phyloP scores from a whole-genome alignment of 176 grass and related monocot genomes.

The Oryza glumipatula region DNA sequence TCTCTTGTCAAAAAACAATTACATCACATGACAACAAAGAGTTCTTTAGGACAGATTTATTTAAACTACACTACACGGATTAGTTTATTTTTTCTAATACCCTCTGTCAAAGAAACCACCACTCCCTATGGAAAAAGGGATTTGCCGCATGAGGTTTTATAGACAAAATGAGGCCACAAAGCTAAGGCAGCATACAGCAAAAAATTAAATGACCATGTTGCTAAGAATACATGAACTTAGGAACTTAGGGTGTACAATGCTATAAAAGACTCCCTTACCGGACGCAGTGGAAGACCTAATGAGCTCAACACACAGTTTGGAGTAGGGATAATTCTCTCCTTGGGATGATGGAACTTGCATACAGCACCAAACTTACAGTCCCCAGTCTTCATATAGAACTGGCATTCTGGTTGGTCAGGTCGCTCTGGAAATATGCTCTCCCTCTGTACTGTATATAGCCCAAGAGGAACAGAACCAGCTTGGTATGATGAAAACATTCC shows the following conservation, averaged over 20 bases:
- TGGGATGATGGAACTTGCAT: constrained; percentile 91
- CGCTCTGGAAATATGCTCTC: constrained; percentile 88
- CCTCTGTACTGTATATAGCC: constrained; percentile 73
- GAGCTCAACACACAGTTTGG: constrained; percentile 74
- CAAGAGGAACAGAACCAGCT: constrained; percentile 63
- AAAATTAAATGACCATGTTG: background rate
- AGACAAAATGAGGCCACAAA: background rate
- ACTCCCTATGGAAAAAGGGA: background rate
- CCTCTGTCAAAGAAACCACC: background rate
- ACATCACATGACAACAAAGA: background rate
- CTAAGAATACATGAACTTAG: background rate
- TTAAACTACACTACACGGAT: background rate
- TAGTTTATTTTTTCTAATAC: background rate
- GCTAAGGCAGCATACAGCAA: background rate
- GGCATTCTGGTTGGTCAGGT: constrained; percentile 90
- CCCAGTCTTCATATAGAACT: constrained; percentile 92
- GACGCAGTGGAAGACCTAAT: constrained; percentile 72
- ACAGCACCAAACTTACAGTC: constrained; percentile 89
- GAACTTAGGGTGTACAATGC: background rate
- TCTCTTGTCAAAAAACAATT: no score
- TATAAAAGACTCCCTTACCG: constrained; percentile 54
- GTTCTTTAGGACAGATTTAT: constrained; percentile 6
- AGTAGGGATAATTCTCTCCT: constrained; percentile 68
- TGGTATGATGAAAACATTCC: constrained; percentile 76
- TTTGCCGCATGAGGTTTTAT: background rate